Conservation (phyloP, 2,329 filamentous ascomycete genomes). For the Lecanicillium sp. region DNA sequence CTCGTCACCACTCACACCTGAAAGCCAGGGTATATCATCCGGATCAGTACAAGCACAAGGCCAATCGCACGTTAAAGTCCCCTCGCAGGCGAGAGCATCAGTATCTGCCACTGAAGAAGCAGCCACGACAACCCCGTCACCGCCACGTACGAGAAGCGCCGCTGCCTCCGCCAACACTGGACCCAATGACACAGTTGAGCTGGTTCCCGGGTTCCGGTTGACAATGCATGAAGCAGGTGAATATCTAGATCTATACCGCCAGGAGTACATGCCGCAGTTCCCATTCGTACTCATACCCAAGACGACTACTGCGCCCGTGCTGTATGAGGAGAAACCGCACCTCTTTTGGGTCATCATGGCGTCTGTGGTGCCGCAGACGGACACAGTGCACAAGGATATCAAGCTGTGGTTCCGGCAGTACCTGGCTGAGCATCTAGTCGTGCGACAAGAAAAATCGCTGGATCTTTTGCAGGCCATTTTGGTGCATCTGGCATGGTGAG, state of each 20-base stretch:
- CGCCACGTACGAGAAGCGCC: background rate
- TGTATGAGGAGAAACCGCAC: constrained; percentile 18
- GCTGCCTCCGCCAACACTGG: background rate
- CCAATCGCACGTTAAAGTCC: constrained; percentile 1
- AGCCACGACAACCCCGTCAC: too few relatives aligned
- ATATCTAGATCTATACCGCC: constrained; percentile 19
- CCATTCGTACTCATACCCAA: constrained; percentile 22
- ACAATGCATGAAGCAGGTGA: constrained; percentile 20
- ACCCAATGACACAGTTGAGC: constrained; percentile 3
- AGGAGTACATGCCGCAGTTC: constrained; percentile 19
- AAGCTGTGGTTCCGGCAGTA: constrained; percentile 20
- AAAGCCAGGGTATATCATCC: constrained; percentile 2
- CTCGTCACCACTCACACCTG: constrained; percentile 11
- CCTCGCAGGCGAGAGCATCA: too few relatives aligned
- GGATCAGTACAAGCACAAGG: too few relatives aligned
- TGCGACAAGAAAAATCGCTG: constrained; percentile 18
- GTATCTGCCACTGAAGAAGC: too few relatives aligned
- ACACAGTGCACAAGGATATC: constrained; percentile 16
- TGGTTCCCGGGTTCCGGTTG: constrained; percentile 20
- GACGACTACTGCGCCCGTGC: constrained; percentile 14
- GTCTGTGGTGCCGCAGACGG: constrained; percentile 17
- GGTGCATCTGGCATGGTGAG: constrained; percentile 21
- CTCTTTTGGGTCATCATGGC: constrained; percentile 23
- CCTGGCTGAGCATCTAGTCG: constrained; percentile 19
- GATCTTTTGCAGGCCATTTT: constrained; percentile 23